Evolutionary conservation across 768 basidiomycete species (phyloP), one percentile per base, ranked within the genome.

Genomic region (Filobasidium floriforme): DNA sequence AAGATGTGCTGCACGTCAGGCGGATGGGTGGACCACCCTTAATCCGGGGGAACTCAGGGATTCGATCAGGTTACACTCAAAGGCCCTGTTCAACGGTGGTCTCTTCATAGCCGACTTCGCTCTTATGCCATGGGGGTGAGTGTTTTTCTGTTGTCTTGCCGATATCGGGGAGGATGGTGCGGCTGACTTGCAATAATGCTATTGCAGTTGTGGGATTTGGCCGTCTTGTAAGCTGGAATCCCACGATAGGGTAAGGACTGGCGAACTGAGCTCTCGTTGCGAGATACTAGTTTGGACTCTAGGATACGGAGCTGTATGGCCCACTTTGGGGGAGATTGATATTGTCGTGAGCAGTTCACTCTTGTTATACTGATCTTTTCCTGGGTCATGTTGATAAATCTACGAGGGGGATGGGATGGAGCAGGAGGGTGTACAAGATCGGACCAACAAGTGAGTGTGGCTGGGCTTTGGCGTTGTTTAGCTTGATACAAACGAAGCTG

Each of bases 191-290:
- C 46, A 12, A 5, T 49, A 15, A 49, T 49, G 44, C 14, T 18
- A 28, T n/a, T n/a, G n/a, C n/a, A 66, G 76, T 40, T 76, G 77
- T 69, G 77, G 74, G 15, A 73, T 78, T 0, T 78, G 77, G 77
- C 75, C 77, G n/a, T 73, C 75, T 49, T 73, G 77, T 76, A 65
- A 73, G 75, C 68, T 12, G 9, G 9, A 9, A 37, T 1, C 18
- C 1, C 18, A 7, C 29, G 40, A 24, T 59, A 7, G n/a, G 29
- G 46, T 18, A 28, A 26, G 32, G 9, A 37, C 32, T 3, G 32
- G 4, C 32, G 32, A 37, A 9, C 32, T 37, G 32, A 37, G 3
- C 32, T 9, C 32, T 9, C 3, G 32, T 3, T 37, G 32, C 32
- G 32, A 9, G 9, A 37, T 24, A 18, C 18, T 59, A 78, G 77